These are phyloP conservation scores for Psilocybe subaeruginosa DNA, from an alignment of 768 basidiomycete species.

Conservation along the genomic window DNA sequence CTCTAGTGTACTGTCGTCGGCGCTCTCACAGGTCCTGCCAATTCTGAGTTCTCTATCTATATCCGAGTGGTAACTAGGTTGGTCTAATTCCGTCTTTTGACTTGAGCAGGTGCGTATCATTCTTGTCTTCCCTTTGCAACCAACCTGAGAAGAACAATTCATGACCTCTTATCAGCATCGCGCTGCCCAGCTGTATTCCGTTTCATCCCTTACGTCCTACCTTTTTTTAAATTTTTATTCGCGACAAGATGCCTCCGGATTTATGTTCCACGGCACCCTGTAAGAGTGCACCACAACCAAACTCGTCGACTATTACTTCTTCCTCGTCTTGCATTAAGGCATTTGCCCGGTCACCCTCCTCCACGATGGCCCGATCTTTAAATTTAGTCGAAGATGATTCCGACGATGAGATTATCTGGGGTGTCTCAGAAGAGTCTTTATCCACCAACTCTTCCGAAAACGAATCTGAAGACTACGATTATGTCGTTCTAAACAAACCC, in stretches of 20 bases:
- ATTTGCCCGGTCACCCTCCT: constrained; percentile 27
- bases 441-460: constrained; percentile 28
- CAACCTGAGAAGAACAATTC: neutral
- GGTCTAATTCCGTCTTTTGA: constrained; percentile 1
- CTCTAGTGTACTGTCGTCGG: too few relatives aligned
- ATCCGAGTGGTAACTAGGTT: constrained; percentile 12
- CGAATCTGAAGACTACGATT: constrained; percentile 51
- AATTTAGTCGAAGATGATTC: constrained; percentile 35
- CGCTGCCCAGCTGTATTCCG: neutral
- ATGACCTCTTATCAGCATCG: too few relatives aligned
- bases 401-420: constrained; percentile 63
- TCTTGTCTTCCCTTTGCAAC: constrained; percentile 5
- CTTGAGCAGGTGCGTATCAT: constrained; percentile 17
- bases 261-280: neutral
- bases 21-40: neutral
- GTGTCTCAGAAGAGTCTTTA: constrained; percentile 37
- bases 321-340: constrained; percentile 33
- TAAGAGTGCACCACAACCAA: constrained; percentile 16
- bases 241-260: constrained; percentile 2
- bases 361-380: constrained; percentile 15
- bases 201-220: neutral
- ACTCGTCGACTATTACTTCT: constrained; percentile 25
- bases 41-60: neutral
- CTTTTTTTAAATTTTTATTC: neutral
- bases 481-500: constrained; percentile 47